Evolutionary conservation across 176 grass and related monocot genomes (phyloP), one percentile per base, ranked within the genome.

Genomic region (Hsuehochloa calcarea): DNA sequence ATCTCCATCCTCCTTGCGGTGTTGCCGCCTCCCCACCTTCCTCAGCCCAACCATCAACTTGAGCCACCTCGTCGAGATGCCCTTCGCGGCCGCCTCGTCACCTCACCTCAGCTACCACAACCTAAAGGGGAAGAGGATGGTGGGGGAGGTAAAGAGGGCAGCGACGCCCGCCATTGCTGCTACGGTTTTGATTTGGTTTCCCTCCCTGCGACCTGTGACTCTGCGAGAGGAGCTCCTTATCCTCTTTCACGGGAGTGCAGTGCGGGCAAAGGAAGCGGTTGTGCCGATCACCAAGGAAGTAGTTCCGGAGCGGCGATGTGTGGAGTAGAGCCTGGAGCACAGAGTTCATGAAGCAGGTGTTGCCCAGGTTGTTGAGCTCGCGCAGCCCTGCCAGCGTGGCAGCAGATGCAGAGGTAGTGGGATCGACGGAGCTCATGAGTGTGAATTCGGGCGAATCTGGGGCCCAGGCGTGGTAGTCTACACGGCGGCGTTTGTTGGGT

Each of bases 281-380:
- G 78, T 98, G 96, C 1, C 96, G 91, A 84, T 98, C 93, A 78
- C 86, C 91, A 10, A 98, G 87, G 85, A 98, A 98, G 84, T 90
- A 98, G 72, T 98, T 98, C 8, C 91, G 81, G 38, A 98, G 86
- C 72, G 93, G 93, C 70, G 96, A 91, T 27, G 96, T 90, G 72
- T 96, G 96, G 11, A 99, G 91, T 11, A 99, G 85, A 7, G 91
- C 91, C 77, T 99, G 96, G 20, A 99, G 87, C 52, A 99, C 93
- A 51, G 93, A 99, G 96, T 99, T 99, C 91, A 99, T 92, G 84
- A 99, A 99, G 88, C 96, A 99, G 22, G 93, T 96, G 74, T 96
- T 99, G 63, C 96, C 93, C 38, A 99, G 88, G 63, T 99, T 99
- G 90, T 96, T 99, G 54, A 99, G 83, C 1, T 93, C 96, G 20